Evolutionary conservation across 2,329 filamentous ascomycete genomes (phyloP).

Genomic region (Apiospora marii): DNA sequence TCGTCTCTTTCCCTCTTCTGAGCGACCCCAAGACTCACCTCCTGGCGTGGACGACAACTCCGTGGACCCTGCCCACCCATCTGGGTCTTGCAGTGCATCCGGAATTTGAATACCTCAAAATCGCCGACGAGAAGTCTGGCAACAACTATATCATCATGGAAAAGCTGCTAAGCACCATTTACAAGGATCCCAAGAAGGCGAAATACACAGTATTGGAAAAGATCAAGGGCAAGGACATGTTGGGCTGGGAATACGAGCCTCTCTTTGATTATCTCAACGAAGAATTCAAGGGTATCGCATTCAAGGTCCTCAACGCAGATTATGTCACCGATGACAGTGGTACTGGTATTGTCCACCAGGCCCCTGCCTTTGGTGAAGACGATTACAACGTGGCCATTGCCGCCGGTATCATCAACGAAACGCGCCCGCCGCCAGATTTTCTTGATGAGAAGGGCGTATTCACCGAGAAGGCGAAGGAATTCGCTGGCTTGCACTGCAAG

Average conservation of each 20-base stretch:
- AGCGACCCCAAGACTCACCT: constrained; percentile 78
- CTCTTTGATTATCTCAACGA: constrained; percentile 91
- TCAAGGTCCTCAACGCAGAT: constrained; percentile 80
- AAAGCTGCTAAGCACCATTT: constrained; percentile 79
- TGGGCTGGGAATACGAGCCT: constrained; percentile 88
- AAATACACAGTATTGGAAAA: constrained; percentile 86
- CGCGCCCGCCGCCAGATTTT: constrained; percentile 84
- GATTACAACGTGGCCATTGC: constrained; percentile 88
- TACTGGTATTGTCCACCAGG: constrained; percentile 93
- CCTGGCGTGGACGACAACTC: constrained; percentile 90
- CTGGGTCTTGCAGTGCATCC: constrained; percentile 80
- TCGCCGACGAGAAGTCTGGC: constrained; percentile 80
- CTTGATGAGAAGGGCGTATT: constrained; percentile 87
- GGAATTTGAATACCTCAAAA: constrained; percentile 87
- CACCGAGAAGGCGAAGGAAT: constrained; percentile 79
- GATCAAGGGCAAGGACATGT: constrained; percentile 83
- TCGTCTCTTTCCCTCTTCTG: constrained; percentile 85
- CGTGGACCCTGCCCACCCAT: constrained; percentile 85
- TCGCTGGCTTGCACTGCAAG: constrained; percentile 88
- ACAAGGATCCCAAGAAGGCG: constrained; percentile 95
- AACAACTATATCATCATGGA: constrained; percentile 89
- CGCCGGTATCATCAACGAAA: constrained; percentile 78
- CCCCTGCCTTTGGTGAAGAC: constrained; percentile 93
- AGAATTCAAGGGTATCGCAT: constrained; percentile 84
- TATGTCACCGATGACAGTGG: constrained; percentile 92